These are phyloP conservation scores for Umbelopsis ramanniana DNA, from an alignment of 192 early-diverging fungal genomes.

Conservation along the genomic window DNA sequence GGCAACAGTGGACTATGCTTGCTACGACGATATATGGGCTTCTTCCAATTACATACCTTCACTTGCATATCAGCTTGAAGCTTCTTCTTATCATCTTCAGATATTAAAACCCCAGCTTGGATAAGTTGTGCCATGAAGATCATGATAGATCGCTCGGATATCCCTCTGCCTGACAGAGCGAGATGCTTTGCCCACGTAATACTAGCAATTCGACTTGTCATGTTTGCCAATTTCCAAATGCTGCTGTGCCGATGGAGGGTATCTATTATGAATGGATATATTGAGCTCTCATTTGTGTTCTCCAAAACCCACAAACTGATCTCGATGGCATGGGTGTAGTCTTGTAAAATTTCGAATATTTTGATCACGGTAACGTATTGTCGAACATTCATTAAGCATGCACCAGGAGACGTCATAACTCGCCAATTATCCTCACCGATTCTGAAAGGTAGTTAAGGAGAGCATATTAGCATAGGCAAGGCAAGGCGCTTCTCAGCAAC, in stretches of 20 bases:
- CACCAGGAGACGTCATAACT: constrained; percentile 76
- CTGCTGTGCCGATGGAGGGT: constrained; percentile 50
- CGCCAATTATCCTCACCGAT: constrained; percentile 78
- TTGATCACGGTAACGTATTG: constrained; percentile 58
- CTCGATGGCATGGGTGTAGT: constrained; percentile 54
- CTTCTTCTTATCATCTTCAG: constrained; percentile 25
- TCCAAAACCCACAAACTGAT: constrained; percentile 57
- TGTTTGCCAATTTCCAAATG: constrained; percentile 52
- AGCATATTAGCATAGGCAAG: background rate
- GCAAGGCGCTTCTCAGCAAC: background rate
- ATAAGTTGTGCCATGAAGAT: constrained; percentile 44
- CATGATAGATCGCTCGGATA: constrained; percentile 37
- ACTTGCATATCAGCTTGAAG: constrained; percentile 41
- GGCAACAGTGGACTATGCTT: too few relatives aligned
- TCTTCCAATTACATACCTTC: background rate
- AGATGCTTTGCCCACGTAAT: constrained; percentile 35
- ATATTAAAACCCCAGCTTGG: constrained; percentile 37
- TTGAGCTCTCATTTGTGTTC: constrained; percentile 49
- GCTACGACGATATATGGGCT: too few relatives aligned
- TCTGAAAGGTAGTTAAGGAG: constrained; percentile 17
- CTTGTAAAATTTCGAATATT: constrained; percentile 53
- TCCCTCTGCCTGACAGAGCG: constrained; percentile 18
- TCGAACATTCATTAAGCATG: constrained; percentile 72
- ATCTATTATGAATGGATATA: constrained; percentile 56
- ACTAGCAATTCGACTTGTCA: constrained; percentile 23